phyloP scores from a whole-genome alignment of 2,329 filamentous ascomycete genomes.

The Penicillium janthinellum region DNA sequence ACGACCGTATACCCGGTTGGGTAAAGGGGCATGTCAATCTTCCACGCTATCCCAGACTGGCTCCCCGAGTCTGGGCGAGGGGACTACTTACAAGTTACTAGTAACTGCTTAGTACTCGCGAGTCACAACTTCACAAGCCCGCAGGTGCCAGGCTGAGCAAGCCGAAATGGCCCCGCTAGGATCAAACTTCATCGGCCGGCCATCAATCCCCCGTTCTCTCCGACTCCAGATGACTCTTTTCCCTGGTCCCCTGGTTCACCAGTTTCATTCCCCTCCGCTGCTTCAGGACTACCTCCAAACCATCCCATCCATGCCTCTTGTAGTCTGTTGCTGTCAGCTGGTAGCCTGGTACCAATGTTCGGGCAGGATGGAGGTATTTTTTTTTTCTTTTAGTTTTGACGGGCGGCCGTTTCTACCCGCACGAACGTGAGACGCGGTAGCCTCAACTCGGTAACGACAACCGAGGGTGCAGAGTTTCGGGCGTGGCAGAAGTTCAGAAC shows the following conservation, averaged over 20 bases:
- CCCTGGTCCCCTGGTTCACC: not conserved
- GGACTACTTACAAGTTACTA: no score
- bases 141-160: not conserved
- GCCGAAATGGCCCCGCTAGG: not conserved
- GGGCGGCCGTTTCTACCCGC: slow-evolving; percentile 23
- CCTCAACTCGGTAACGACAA: slow-evolving; percentile 24
- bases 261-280: not conserved
- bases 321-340: not conserved
- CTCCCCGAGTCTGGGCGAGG: not conserved
- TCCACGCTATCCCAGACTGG: slow-evolving; percentile 6
- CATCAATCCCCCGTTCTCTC: not conserved
- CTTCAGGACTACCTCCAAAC: not conserved
- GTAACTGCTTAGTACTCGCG: no score
- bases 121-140: no score
- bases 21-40: slow-evolving; percentile 20
- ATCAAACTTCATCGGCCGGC: not conserved
- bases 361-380: no score
- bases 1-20: slow-evolving; percentile 21
- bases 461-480: slow-evolving; percentile 18
- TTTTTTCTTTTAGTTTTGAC: not conserved
- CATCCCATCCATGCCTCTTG: not conserved
- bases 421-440: slow-evolving; percentile 19
- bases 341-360: no score
- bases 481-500: not conserved
- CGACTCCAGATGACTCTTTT: not conserved